These are phyloP conservation scores for Suillus subalutaceus DNA, from an alignment of 768 basidiomycete species.

Conservation along the genomic window DNA sequence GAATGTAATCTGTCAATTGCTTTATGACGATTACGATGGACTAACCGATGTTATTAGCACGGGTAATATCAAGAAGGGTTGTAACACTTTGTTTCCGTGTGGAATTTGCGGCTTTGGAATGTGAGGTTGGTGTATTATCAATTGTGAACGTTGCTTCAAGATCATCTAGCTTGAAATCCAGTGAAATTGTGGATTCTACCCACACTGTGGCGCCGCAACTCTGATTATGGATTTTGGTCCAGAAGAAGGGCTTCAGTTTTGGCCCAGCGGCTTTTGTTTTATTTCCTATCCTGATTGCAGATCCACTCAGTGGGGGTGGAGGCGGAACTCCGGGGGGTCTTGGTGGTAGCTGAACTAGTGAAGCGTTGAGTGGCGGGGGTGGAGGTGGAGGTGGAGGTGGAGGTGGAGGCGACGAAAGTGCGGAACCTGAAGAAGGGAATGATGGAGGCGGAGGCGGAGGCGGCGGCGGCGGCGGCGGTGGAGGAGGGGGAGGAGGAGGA, in stretches of 20 bases:
- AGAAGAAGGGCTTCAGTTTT: slow-evolving; percentile 86
- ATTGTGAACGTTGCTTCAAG: slow-evolving; percentile 75
- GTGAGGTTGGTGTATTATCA: slow-evolving; percentile 45
- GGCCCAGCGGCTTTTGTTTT: slow-evolving; percentile 44
- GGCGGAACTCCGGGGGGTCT: slow-evolving; percentile 43
- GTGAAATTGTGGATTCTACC: slow-evolving; percentile 51
- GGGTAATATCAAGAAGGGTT: slow-evolving; percentile 75
- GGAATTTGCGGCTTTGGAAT: slow-evolving; percentile 43
- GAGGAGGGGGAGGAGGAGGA: slow-evolving; percentile 31
- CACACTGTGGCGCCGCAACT: slow-evolving; percentile 63
- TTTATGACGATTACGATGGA: slow-evolving; percentile 2
- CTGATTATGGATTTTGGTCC: slow-evolving; percentile 72
- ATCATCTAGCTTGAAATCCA: slow-evolving; percentile 64
- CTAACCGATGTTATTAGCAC: slow-evolving; percentile 84
- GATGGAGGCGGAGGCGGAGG: slow-evolving; percentile 19
- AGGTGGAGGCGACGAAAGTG: slow-evolving; percentile 27
- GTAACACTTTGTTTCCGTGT: slow-evolving; percentile 62
- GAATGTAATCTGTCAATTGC: slow-evolving; percentile 12
- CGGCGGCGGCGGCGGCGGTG: slow-evolving; percentile 26
- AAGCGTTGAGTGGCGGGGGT: slow-evolving; percentile 25
- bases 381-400: slow-evolving; percentile 37
- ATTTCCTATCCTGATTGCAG: slow-evolving; percentile 35
- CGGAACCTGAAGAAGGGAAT: slow-evolving; percentile 12
- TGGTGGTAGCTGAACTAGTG: slow-evolving; percentile 28
- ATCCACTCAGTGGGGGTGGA: slow-evolving; percentile 21